Percentiles rank a stretch among this genome's conserved stretches.
Conservation (phyloP, 2,329 filamentous ascomycete genomes). For the Alternaria triticina region DNA sequence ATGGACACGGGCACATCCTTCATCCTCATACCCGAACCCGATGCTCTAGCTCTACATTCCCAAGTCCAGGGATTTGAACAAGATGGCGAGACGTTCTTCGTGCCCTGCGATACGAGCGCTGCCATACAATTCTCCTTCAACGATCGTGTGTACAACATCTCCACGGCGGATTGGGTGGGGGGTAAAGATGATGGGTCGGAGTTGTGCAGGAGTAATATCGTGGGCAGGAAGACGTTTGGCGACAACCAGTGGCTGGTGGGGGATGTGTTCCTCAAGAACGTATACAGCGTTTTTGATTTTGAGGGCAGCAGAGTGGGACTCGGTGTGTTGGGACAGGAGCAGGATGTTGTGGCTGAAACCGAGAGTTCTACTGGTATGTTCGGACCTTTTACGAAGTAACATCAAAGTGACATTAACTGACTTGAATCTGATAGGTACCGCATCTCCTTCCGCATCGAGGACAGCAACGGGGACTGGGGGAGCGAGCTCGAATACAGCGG, state of each 20-base stretch:
- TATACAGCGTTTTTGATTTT: conserved; percentile 84
- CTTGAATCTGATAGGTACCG: neutral
- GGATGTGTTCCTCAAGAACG: conserved; percentile 87
- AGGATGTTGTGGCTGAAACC: neutral
- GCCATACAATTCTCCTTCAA: conserved; percentile 72
- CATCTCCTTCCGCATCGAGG: conserved; percentile 1
- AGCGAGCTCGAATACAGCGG: neutral
- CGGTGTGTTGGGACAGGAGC: conserved; percentile 32
- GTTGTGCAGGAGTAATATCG: conserved; percentile 71
- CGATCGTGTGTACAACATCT: conserved; percentile 69
- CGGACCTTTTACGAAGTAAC: neutral
- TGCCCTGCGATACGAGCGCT: conserved; percentile 73
- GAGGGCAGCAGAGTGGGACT: conserved; percentile 69
- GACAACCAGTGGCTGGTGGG: conserved; percentile 77
- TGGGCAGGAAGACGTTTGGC: conserved; percentile 71
- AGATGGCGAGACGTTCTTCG: conserved; percentile 67
- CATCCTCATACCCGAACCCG: conserved; percentile 71
- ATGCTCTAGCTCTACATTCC: conserved; percentile 72
- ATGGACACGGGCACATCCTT: conserved; percentile 87
- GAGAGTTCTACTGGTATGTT: conserved; percentile 4
- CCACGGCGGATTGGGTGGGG: conserved; percentile 74
- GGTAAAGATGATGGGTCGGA: conserved; percentile 40
- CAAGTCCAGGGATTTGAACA: conserved; percentile 67
- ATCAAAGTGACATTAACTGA: neutral
- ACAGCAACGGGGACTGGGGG: neutral